phyloP scores from a whole-genome alignment of 2,329 filamentous ascomycete genomes.

The Albifimbria verrucaria region DNA sequence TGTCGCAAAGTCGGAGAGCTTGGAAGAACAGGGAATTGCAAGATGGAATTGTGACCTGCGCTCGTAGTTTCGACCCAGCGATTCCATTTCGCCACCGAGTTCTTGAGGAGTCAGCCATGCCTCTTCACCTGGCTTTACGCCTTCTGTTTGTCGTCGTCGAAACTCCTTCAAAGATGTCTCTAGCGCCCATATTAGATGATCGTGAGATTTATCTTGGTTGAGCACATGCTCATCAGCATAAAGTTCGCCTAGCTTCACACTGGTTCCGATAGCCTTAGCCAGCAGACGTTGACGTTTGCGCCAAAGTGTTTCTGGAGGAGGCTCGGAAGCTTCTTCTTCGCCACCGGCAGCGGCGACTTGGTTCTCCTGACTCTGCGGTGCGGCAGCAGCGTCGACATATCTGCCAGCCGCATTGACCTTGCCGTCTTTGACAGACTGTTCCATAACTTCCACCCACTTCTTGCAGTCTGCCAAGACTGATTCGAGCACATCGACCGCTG shows the following conservation, averaged over 20 bases:
- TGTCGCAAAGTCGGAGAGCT: conserved; percentile 65
- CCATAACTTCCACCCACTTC: conserved; percentile 56
- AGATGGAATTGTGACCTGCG: conserved; percentile 72
- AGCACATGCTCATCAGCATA: conserved; percentile 76
- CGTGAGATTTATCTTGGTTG: conserved; percentile 68
- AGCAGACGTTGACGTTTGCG: conserved; percentile 64
- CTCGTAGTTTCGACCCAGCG: conserved; percentile 75
- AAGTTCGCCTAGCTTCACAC: conserved; percentile 80
- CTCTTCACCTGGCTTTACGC: conserved; percentile 67
- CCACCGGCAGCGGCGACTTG: conserved; percentile 14
- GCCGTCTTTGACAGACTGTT: conserved; percentile 45
- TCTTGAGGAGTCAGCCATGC: conserved; percentile 69
- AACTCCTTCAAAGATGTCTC: conserved; percentile 76
- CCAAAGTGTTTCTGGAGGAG: conserved; percentile 46
- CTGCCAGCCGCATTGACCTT: conserved; percentile 38
- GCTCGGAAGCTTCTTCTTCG: conserved; percentile 16
- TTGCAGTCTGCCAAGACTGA: conserved; percentile 68
- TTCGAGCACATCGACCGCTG: conserved; percentile 75
- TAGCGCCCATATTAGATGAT: conserved; percentile 74
- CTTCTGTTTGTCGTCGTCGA: conserved; percentile 62
- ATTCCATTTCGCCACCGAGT: conserved; percentile 71
- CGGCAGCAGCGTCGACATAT: conserved; percentile 14
- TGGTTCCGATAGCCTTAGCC: conserved; percentile 70
- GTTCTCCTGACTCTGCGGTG: conserved; percentile 1
- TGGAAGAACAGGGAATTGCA: conserved; percentile 85